Evolutionary conservation across 2,329 filamentous ascomycete genomes (phyloP), one percentile per base, ranked within the genome.

Genomic region (Neospermospora avenae): DNA sequence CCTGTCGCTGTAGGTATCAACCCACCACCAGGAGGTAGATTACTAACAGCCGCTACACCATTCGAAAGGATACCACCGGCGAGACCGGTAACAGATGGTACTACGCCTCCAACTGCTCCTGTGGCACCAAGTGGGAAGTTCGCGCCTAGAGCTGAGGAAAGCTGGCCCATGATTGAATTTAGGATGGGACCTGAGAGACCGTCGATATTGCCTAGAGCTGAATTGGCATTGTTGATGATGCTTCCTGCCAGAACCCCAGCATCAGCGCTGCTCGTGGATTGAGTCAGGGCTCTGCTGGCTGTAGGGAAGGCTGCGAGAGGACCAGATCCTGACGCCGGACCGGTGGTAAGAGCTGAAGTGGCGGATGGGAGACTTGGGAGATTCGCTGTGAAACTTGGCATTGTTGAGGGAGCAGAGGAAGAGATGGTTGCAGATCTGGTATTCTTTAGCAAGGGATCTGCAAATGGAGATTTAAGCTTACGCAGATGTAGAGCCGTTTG

Each of bases 331-430:
- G 46, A 14, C 13, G 10, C 34, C 2, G 18, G 11, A 31, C 28
- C 11, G 5, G 28, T 18, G 18, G 44, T 4, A 10, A 52, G 2
- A 4, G 37, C 20, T 13, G 45, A 22, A 1, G n/a, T 11, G 3
- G 18, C 6, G n/a, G 52, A 37, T 11, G 31, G 8, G 14, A 59
- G 39, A 51, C 18, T 57, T n/a, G 60, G 59, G 44, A 20, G 54
- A 35, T 41, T 54, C 7, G 62, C 55, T 14, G 60, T 64, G 37
- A 64, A 55, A 22, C 51, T 58, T 24, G 49, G 46, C 55, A 57
- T 57, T 4, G 52, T 55, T 2, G 54, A 39, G 28, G 59, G 25
- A 3, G 54, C 16, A 3, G 31, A 24, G 1, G 48, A 11, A 37
- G 28, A n/a, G 18, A 31, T 14, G n/a, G 20, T 5, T 31, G 13